Evolutionary conservation across 1,139 yeast species (phyloP).

Genomic region (Saccharomyces pastorianus): DNA sequence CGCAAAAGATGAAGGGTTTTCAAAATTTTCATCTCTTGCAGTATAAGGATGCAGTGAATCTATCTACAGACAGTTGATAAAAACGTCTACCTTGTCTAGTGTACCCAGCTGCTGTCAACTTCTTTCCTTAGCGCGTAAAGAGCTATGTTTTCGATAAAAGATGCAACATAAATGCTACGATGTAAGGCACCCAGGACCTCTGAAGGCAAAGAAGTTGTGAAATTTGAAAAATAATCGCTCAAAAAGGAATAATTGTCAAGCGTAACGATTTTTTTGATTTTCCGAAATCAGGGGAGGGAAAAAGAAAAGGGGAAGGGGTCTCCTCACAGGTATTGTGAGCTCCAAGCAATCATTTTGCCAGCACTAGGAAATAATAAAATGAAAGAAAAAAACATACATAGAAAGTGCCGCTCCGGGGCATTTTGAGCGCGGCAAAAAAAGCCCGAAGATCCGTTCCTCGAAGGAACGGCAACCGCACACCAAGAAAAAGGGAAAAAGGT

Average conservation of each 20-base stretch:
- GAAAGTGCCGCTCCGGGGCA: neutral
- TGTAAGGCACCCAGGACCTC: neutral
- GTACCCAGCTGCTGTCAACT: neutral
- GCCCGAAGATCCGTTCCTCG: neutral
- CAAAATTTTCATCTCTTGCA: neutral
- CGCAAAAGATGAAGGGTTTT: neutral
- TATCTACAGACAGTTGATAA: neutral
- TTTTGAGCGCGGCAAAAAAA: neutral
- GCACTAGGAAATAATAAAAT: neutral
- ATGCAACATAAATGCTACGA: neutral
- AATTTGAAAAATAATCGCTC: neutral
- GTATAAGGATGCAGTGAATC: neutral
- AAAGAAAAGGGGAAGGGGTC: neutral
- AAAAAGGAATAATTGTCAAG: neutral
- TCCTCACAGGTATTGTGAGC: neutral
- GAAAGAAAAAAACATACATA: neutral
- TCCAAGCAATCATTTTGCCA: neutral
- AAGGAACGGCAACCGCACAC: neutral
- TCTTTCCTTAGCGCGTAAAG: neutral
- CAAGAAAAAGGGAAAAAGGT: neutral
- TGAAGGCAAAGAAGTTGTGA: neutral
- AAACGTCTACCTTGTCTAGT: neutral
- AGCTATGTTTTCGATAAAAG: neutral
- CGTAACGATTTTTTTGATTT: neutral
- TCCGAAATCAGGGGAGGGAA: conserved; percentile 1